These are phyloP conservation scores for Calcarisporium arbuscula DNA, from an alignment of 2,329 filamentous ascomycete genomes.

Conservation along the genomic window DNA sequence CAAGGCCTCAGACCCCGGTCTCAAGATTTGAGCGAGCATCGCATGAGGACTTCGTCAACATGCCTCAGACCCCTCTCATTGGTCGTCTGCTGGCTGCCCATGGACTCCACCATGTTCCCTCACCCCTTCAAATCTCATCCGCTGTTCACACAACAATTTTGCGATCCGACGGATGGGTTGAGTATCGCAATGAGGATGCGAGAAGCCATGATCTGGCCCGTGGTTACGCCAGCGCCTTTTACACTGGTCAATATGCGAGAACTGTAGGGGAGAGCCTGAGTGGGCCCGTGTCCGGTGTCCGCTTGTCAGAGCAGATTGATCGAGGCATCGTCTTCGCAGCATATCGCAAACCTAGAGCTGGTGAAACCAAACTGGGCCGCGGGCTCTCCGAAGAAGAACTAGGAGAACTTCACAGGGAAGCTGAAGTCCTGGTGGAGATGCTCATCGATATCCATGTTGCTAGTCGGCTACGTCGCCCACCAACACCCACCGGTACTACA, in stretches of 20 bases:
- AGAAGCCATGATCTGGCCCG: constrained; percentile 38
- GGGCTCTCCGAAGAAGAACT: constrained; percentile 34
- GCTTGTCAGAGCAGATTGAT: constrained; percentile 27
- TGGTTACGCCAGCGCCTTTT: constrained; percentile 49
- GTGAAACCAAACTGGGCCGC: constrained; percentile 27
- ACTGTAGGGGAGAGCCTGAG: constrained; percentile 17
- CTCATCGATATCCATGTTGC: constrained; percentile 43
- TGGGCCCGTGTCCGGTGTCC: constrained; percentile 18
- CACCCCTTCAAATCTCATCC: constrained; percentile 46
- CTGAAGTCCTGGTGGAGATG: constrained; percentile 46
- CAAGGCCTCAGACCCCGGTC: constrained; percentile 7
- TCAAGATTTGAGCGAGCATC: constrained; percentile 7
- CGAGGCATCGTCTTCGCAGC: constrained; percentile 52
- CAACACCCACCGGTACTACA: constrained; percentile 16
- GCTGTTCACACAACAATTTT: constrained; percentile 45
- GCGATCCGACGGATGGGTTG: constrained; percentile 43
- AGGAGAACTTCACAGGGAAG: constrained; percentile 39
- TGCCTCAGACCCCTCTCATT: constrained; percentile 25
- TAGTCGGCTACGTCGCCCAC: constrained; percentile 26
- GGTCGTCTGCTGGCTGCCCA: constrained; percentile 50
- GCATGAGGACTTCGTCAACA: constrained; percentile 7
- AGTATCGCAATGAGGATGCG: constrained; percentile 40
- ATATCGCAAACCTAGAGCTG: constrained; percentile 41
- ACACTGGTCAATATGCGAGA: constrained; percentile 33
- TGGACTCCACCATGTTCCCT: constrained; percentile 42